Conservation (phyloP, 2,329 filamentous ascomycete genomes). For the Pseudocercospora ulei region DNA sequence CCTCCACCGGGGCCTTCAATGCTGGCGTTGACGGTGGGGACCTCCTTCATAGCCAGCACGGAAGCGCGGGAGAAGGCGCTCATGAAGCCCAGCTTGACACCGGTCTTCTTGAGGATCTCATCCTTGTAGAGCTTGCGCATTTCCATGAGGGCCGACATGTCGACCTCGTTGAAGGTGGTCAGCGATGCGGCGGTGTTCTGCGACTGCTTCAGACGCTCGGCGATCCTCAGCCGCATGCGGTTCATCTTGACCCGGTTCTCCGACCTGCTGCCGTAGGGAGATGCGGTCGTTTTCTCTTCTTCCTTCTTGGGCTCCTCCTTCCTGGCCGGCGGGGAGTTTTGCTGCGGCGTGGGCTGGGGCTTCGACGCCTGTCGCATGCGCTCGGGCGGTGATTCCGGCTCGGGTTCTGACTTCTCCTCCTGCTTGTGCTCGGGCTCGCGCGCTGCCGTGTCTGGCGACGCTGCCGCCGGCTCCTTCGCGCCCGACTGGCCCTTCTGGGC, state of each 20-base stretch:
- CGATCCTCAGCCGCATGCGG: constrained; percentile 94
- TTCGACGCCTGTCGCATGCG: constrained; percentile 37
- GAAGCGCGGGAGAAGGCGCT: constrained; percentile 87
- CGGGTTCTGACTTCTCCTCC: constrained; percentile 35
- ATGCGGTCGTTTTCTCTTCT: constrained; percentile 34
- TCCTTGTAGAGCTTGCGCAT: constrained; percentile 98
- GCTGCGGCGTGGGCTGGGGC: constrained; percentile 40
- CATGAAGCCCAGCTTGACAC: constrained; percentile 99
- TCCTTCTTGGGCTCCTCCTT: constrained; percentile 37
- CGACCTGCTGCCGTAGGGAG: constrained; percentile 61
- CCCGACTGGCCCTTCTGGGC: constrained; percentile 49
- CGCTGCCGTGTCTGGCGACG: constrained; percentile 43
- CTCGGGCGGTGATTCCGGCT: constrained; percentile 32
- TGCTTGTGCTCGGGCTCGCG: constrained; percentile 39
- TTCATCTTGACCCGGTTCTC: constrained; percentile 99
- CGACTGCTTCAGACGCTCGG: constrained; percentile 96
- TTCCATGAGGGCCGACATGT: constrained; percentile 96
- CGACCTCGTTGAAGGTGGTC: constrained; percentile 98
- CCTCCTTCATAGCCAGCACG: constrained; percentile 83
- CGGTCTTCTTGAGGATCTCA: constrained; percentile 87
- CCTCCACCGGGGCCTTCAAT: constrained; percentile 92
- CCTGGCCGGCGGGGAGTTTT: constrained; percentile 32
- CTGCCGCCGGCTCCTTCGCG: constrained; percentile 51
- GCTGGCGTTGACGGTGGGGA: constrained; percentile 91
- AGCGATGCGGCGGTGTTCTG: constrained; percentile 96